Percentiles rank a stretch among this genome's conserved stretches.
phyloP scores from a whole-genome alignment of 768 basidiomycete genomes.

The Cystobasidium tubakii region DNA sequence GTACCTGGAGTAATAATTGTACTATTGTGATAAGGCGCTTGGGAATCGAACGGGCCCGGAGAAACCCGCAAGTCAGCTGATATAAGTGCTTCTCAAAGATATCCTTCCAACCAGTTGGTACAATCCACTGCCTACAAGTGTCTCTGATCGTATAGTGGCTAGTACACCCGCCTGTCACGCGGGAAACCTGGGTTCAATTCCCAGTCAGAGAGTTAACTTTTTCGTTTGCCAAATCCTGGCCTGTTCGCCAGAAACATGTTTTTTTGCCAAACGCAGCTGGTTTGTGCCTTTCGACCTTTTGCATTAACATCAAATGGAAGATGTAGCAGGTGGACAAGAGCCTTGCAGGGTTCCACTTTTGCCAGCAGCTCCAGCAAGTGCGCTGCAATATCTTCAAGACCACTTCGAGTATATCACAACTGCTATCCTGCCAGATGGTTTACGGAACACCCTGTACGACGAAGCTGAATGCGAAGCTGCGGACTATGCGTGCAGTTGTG shows the following conservation, averaged over 20 bases:
- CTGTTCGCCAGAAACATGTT: background rate
- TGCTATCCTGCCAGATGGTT: background rate
- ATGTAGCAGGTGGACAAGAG: background rate
- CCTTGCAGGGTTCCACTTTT: background rate
- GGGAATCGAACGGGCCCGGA: no score
- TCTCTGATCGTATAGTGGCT: slow-evolving; percentile 26
- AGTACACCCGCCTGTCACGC: slow-evolving; percentile 22
- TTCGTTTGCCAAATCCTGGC: background rate
- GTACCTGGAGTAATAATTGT: no score
- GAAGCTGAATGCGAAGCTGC: background rate
- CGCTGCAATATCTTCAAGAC: background rate
- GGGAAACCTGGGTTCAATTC: slow-evolving; percentile 20
- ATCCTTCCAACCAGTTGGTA: no score
- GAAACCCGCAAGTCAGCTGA: no score
- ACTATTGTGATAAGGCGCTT: no score
- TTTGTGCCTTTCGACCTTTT: background rate
- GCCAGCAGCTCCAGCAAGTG: background rate
- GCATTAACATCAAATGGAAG: background rate
- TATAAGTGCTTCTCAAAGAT: no score
- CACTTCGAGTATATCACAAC: background rate
- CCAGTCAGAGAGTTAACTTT: slow-evolving; percentile 10
- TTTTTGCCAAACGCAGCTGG: no score
- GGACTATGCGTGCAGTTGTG: background rate
- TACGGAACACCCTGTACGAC: background rate
- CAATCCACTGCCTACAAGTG: no score